phyloP scores from a whole-genome alignment of 495 filamentous ascomycete species.

The Neurospora africana region DNA sequence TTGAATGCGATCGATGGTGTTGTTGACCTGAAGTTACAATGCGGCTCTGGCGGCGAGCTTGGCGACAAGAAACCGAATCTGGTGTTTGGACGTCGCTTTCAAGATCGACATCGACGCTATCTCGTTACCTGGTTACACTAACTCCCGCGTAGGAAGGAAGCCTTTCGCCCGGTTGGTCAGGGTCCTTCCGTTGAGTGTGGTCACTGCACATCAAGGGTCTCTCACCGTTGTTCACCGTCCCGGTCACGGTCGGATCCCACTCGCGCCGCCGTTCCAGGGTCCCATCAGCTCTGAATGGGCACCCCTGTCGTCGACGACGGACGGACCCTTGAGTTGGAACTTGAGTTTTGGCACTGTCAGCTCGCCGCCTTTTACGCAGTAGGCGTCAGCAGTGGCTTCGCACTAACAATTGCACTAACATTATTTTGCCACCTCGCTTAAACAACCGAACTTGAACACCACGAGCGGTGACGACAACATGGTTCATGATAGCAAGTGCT shows the following conservation, averaged over 20 bases:
- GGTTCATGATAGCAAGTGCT: not conserved
- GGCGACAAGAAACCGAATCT: not conserved
- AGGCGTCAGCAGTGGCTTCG: not conserved
- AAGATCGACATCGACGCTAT: not conserved
- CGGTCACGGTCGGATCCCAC: not conserved
- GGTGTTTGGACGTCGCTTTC: not conserved
- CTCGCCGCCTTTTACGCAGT: not conserved
- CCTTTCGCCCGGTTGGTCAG: not conserved
- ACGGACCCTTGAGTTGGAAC: not conserved
- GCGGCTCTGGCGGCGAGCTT: not conserved
- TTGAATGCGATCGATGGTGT: not conserved
- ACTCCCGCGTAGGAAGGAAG: not conserved
- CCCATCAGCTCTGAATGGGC: not conserved
- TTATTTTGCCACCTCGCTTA: not conserved
- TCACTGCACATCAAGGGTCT: not conserved
- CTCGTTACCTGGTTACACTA: not conserved
- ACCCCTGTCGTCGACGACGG: not conserved
- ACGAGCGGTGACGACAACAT: not conserved
- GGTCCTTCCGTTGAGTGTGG: not conserved
- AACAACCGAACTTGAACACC: not conserved
- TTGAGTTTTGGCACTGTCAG: not conserved
- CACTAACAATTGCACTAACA: not conserved
- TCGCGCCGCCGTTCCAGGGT: not conserved
- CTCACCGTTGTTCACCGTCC: not conserved
- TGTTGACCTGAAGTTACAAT: not conserved